Evolutionary conservation across 2,329 filamentous ascomycete genomes (phyloP).

Genomic region (Colletotrichum gigasporum): DNA sequence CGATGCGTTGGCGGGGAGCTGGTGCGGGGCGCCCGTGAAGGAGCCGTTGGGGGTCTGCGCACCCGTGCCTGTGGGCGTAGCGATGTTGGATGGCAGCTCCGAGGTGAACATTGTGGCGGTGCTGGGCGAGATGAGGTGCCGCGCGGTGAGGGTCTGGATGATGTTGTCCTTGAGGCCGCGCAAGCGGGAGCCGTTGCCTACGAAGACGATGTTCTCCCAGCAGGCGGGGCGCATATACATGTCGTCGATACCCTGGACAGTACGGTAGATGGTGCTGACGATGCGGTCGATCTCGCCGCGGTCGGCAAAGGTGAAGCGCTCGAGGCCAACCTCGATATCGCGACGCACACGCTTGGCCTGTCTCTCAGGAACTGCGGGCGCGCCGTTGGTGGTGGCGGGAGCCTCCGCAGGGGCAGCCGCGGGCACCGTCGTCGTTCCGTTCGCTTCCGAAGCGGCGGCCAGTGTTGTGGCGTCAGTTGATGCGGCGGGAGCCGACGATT

Average conservation of each 20-base stretch:
- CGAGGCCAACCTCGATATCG: conserved; percentile 80
- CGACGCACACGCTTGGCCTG: conserved; percentile 67
- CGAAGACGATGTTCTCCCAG: conserved; percentile 92
- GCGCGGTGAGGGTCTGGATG: conserved; percentile 78
- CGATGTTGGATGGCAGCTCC: conserved; percentile 92
- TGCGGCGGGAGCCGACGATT: conserved; percentile 27
- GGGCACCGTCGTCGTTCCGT: conserved; percentile 31
- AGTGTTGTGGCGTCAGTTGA: conserved; percentile 29
- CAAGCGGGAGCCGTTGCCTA: conserved; percentile 82
- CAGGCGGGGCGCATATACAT: conserved; percentile 84
- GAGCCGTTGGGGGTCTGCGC: conserved; percentile 85
- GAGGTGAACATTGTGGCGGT: conserved; percentile 97
- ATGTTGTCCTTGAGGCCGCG: conserved; percentile 90
- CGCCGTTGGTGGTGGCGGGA: conserved; percentile 35
- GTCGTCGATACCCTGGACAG: conserved; percentile 84
- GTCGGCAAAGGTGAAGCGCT: conserved; percentile 76
- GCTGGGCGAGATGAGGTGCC: conserved; percentile 90
- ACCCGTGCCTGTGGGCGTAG: conserved; percentile 89
- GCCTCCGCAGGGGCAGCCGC: conserved; percentile 20
- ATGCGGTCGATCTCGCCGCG: conserved; percentile 84
- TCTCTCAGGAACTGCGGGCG: conserved; percentile 47
- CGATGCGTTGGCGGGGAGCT: conserved; percentile 49
- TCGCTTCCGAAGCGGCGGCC: conserved; percentile 29
- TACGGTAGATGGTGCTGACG: conserved; percentile 83
- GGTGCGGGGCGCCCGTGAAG: conserved; percentile 63